Evolutionary conservation across 371 early-diverging fungal genomes (phyloP), one percentile per base, ranked within the genome.

Genomic region (Rhizomucor miehei): DNA sequence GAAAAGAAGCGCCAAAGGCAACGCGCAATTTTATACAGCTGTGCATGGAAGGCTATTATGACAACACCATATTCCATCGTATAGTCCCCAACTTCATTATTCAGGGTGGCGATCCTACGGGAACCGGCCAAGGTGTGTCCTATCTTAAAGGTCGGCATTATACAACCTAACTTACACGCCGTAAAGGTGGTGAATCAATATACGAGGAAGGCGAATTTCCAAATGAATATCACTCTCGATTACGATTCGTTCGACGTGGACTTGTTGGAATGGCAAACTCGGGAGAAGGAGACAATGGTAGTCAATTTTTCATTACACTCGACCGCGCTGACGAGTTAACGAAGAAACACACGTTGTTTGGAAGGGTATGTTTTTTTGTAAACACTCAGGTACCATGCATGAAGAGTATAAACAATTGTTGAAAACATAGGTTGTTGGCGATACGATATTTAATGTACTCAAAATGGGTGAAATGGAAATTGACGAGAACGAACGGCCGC

Each of bases 61-160:
- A 94, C 61, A 74, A 80, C 20, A 89, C 89, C 3, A 83, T 89
- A 9, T 95, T 97, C 65, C 97, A 96, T 67, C 84, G 97, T 19
- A 77, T 94, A 14, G 86, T 97, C 6, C 83, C 88, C 6, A 81
- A 77, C 37, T 96, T 96, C 57, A 90, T 96, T 64, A 84, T 98
- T 3, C 99, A 99, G 67, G 95, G 96, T 19, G 99, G 99, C 48
- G 99, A 99, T 73, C 95, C 99, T 2, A 91, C 91, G 1, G 91
- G 90, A 0, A 90, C 90, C 3, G 90, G 93, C 1, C 63, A 75
- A 46, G 82, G 81, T 75, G 19, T 14, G 21, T 24, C 23, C 24
- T 46, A 46, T 19, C 6, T 17, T 46, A 39, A 19, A 6, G 12
- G 17, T 14, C 10, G n/a, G n/a, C 16, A 38, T 9, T 24, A 40